Percentiles rank a stretch among this genome's conserved stretches.
phyloP scores from a whole-genome alignment of 208 protist genomes.

The Acanthamoeba culbertsoni region DNA sequence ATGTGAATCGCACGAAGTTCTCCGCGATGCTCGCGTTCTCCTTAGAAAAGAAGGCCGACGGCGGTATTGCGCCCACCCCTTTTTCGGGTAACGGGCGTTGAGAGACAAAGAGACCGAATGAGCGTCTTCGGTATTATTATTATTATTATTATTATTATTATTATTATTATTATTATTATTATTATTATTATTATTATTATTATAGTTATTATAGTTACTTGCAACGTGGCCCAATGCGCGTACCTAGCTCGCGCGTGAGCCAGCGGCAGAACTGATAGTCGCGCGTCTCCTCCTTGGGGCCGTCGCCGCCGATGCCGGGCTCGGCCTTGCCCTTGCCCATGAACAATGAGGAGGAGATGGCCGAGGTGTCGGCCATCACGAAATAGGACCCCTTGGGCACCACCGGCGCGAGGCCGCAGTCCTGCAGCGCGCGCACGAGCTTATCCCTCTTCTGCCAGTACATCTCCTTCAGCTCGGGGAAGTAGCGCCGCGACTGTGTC shows the following conservation, averaged over 20 bases:
- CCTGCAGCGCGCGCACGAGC: constrained; percentile 64
- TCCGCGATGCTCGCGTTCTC: constrained; percentile 79
- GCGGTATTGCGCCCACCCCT: constrained; percentile 89
- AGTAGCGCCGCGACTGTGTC: too few relatives aligned
- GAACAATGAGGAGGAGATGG: constrained; percentile 80
- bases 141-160: too few relatives aligned
- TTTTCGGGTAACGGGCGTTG: constrained; percentile 59
- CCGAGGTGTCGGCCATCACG: constrained; percentile 86
- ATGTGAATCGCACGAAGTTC: constrained; percentile 88
- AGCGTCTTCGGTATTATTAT: too few relatives aligned
- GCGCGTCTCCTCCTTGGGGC: constrained; percentile 18
- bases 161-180: too few relatives aligned
- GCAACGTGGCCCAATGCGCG: not conserved
- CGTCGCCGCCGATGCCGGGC: not conserved
- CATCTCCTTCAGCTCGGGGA: constrained; percentile 70
- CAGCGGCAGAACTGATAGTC: constrained; percentile 91
- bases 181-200: too few relatives aligned
- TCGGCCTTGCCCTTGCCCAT: constrained; percentile 35
- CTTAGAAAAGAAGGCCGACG: constrained; percentile 84
- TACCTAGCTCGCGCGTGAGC: constrained; percentile 80
- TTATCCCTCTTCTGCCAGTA: constrained; percentile 65
- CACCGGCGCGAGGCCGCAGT: constrained; percentile 77
- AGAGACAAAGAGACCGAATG: not conserved
- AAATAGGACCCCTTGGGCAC: constrained; percentile 88
- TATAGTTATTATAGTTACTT: too few relatives aligned